Base-by-base conservation (phyloP, 768 basidiomycete genomes). In the Tulasnella sp. region DNA sequence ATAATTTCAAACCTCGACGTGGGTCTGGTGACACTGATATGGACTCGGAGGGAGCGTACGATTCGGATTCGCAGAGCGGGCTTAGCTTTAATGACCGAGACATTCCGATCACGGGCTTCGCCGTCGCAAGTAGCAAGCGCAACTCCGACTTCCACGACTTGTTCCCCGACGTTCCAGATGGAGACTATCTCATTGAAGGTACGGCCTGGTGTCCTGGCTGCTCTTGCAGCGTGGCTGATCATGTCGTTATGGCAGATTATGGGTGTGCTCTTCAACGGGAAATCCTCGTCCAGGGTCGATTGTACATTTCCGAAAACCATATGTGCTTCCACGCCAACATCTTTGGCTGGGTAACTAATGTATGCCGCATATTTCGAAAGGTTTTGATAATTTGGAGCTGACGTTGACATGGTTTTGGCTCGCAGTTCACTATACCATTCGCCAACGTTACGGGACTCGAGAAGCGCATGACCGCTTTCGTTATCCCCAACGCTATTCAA, bases 311-410 rank as follows among this genome's bases (percentile, higher is more conserved):
- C 9, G 97, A 99, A 86, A 98, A 99, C 86, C 97, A 98, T 84
- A 90, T 98, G n/a, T 99, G 96, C 87, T 99, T 99, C 88, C 95
- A 99, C 83, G 97, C 98, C 62, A 99, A 99, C 84, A 98, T 99
- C 68, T 97, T 99, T 85, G 97, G 98, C 62, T 99, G 97, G 98
- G 93, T 98, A 74, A 99, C 97, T 39, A 92, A 97, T 84, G 97
- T 97, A 85, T 85, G 96, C 88, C 0, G 46, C 18, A 40, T n/a
- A n/a, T n/a, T n/a, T n/a, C n/a, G n/a, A n/a, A n/a, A n/a, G n/a
- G n/a, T n/a, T n/a, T n/a, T 10, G 52, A 10, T 6, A n/a, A 36
- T 75, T 19, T n/a, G n/a, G 31, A 18, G 74, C 38, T 75, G 19
- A 75, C 21, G 18, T 7, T 0, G 5, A 39, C 27, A 7, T 24